phyloP scores from a whole-genome alignment of 139 green algal genomes.

The Deuterostichococcus epilithicus region DNA sequence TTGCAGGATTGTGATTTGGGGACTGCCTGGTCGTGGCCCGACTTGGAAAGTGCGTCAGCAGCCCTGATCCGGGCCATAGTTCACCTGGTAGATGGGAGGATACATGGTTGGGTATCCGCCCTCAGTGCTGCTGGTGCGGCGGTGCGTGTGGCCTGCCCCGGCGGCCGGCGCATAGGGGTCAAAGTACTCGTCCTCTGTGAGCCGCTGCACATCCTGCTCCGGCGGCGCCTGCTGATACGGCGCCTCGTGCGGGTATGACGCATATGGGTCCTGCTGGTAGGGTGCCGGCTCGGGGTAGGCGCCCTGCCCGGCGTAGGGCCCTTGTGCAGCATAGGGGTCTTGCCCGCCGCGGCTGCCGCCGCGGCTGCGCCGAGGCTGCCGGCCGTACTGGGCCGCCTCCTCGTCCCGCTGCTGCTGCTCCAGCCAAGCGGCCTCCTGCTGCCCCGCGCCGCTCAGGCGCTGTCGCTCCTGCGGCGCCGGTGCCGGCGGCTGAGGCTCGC shows the following conservation, averaged over 20 bases:
- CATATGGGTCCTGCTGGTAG: background rate
- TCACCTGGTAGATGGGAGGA: background rate
- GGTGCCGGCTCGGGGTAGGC: background rate
- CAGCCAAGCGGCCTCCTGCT: background rate
- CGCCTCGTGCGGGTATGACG: background rate
- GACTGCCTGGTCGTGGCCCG: background rate
- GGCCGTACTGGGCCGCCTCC: no score
- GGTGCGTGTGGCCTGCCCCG: background rate
- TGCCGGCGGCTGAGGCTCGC: no score
- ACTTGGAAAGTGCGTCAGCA: no score
- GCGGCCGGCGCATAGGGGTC: background rate
- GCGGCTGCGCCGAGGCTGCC: background rate
- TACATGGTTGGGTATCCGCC: background rate
- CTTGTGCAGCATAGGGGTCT: no score
- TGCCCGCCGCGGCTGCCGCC: background rate
- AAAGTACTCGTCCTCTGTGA: background rate
- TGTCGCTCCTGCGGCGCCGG: no score
- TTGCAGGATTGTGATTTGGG: no score
- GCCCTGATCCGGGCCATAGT: no score
- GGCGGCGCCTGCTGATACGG: background rate
- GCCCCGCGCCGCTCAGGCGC: background rate
- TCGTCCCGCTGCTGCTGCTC: background rate
- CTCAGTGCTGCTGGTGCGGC: background rate
- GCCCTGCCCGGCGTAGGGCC: no score
- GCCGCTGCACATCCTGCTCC: background rate